A percentile compares a stretch with the other conserved stretches of the same genome.
phyloP scores from a whole-genome alignment of 495 filamentous ascomycete species.

The Elasticomyces elasticus region DNA sequence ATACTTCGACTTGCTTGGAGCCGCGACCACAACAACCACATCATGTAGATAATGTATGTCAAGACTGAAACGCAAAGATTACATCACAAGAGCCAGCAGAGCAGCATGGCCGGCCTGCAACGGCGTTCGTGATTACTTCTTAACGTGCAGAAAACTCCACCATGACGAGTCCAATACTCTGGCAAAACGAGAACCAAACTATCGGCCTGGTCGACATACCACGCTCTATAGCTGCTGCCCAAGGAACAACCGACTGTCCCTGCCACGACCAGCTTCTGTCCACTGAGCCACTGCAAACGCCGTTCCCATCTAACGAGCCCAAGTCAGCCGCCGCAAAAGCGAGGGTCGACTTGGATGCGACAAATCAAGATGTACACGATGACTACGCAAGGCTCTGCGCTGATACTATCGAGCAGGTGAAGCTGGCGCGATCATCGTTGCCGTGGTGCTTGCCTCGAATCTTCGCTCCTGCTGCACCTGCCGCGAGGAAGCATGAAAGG shows the following conservation, averaged over 20 bases:
- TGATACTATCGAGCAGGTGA: constrained; percentile 29
- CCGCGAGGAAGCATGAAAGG: constrained; percentile 19
- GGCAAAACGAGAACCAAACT: constrained; percentile 37
- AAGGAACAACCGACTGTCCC: constrained; percentile 10
- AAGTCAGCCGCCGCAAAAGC: constrained; percentile 26
- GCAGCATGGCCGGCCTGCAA: no score
- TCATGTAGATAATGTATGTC: no score
- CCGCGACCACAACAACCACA: no score
- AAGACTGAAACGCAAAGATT: no score
- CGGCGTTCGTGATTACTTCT: no score
- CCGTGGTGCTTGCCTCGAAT: constrained; percentile 38
- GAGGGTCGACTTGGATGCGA: constrained; percentile 6
- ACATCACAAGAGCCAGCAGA: no score
- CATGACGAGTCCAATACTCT: constrained; percentile 36
- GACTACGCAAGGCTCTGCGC: constrained; percentile 19
- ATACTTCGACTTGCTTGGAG: no score
- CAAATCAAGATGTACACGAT: constrained; percentile 20
- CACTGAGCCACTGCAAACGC: constrained; percentile 18
- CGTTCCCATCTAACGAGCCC: constrained; percentile 27
- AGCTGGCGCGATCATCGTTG: constrained; percentile 6
- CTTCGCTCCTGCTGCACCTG: constrained; percentile 1
- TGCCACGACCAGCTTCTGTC: constrained; percentile 23
- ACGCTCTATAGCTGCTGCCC: constrained; percentile 42
- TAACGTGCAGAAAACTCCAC: no score
- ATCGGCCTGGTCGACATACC: constrained; percentile 56